Base-by-base conservation (phyloP, 2,329 filamentous ascomycete genomes). In the Phyllosticta ampelicida region DNA sequence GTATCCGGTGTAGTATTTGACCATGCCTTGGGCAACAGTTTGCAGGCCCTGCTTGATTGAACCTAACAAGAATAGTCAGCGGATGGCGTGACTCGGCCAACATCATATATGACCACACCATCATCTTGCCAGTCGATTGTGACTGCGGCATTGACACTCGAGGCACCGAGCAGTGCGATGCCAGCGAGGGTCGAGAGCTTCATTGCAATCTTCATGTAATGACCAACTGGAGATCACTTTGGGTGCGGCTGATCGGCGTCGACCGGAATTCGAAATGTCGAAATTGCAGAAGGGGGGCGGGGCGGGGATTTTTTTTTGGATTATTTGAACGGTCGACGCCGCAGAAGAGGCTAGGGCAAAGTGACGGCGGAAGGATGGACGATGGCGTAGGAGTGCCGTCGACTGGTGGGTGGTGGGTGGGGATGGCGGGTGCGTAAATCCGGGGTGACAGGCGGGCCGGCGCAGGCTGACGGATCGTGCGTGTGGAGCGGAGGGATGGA, bases 161-260 rank as follows among this genome's bases (percentile, higher is more conserved):
- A 66, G 49, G 67, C 61, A 58, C 71, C 62, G 48, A 71, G 61
- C 51, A 62, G 64, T 50, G 67, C 68, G 62, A 68, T 66, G 51
- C 67, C 65, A 52, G 65, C 70, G 58, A 65, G 63, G 55, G 70
- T 61, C 53, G 62, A 60, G 60, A 72, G 64, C 66, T 69, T 73
- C 71, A 73, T 73, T 29, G 44, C 50, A 48, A 13, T 44, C 21
- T 44, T 44, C n/a, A 44, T 44, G 36, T n/a, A 44, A 44, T n/a
- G 36, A n/a, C 36, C 6, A n/a, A 16, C 13, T n/a, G 36, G n/a
- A 13, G 36, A 44, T 44, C 36, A 44, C 16, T 44, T 44, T n/a
- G 13, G 36, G 36, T n/a, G 23, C 23, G 23, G 23, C 23, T 26
- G 23, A 26, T 26, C 4, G 4, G 23, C 23, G 23, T 26, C 11